Percentiles rank a stretch among this genome's conserved stretches.
phyloP scores from a whole-genome alignment of 768 basidiomycete genomes.

The Lentinula sp. region DNA sequence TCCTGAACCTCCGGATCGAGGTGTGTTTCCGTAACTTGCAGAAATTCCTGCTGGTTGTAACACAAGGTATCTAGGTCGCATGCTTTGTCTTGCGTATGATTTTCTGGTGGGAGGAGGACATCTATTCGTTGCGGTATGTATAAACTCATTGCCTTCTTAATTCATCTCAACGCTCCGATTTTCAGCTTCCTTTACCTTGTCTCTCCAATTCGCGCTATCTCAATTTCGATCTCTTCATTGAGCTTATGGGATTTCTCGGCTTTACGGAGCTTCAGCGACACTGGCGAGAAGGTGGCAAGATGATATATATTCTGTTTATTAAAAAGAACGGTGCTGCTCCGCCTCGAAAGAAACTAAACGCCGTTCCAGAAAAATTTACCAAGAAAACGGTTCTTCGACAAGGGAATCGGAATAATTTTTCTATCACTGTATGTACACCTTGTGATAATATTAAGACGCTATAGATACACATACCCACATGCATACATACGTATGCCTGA shows the following conservation, averaged over 20 bases:
- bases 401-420: slow-evolving; percentile 80
- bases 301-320: slow-evolving; percentile 82
- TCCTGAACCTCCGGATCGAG: slow-evolving; percentile 67
- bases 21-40: slow-evolving; percentile 28
- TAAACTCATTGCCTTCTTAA: neutral
- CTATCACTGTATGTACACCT: slow-evolving; percentile 33
- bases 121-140: slow-evolving; percentile 66
- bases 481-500: neutral
- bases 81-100: slow-evolving; percentile 56
- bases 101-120: slow-evolving; percentile 51
- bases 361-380: slow-evolving; percentile 22
- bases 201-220: slow-evolving; percentile 82
- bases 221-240: slow-evolving; percentile 48
- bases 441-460: neutral
- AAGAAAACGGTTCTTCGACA: slow-evolving; percentile 57
- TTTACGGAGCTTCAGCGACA: slow-evolving; percentile 53
- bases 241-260: slow-evolving; percentile 56
- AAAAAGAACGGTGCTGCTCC: slow-evolving; percentile 25
- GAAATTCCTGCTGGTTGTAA: neutral
- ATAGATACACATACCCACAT: neutral
- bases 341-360: neutral
- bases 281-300: slow-evolving; percentile 72
- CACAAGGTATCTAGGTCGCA: slow-evolving; percentile 43
- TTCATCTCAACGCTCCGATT: neutral
- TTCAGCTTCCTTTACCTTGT: slow-evolving; percentile 79